A percentile compares a stretch with the other conserved stretches of the same genome.
These are phyloP conservation scores for Trebouxia gelatinosa DNA, from an alignment of 163 green algal genomes.

Conservation along the genomic window DNA sequence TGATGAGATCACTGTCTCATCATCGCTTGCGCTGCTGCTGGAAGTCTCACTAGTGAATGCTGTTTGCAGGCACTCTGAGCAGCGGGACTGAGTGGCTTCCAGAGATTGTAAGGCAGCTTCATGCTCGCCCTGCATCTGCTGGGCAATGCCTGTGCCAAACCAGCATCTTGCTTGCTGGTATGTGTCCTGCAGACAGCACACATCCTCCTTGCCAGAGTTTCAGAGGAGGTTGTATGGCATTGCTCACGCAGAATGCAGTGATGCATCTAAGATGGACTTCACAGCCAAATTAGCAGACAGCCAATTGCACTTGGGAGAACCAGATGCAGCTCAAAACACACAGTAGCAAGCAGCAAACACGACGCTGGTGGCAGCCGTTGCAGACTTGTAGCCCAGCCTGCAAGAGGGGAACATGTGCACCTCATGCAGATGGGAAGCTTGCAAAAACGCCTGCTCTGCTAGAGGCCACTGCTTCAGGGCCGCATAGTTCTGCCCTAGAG, in stretches of 20 bases:
- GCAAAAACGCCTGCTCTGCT: slow-evolving; percentile 36
- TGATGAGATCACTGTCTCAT: not conserved
- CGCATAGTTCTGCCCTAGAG: slow-evolving; percentile 50
- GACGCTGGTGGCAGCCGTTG: too few relatives aligned
- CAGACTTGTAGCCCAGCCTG: too few relatives aligned
- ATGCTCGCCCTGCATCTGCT: slow-evolving; percentile 39
- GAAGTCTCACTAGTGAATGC: too few relatives aligned
- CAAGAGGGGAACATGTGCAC: not conserved
- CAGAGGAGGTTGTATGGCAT: not conserved
- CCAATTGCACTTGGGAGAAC: not conserved
- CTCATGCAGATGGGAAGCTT: slow-evolving; percentile 23
- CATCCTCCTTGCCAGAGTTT: not conserved
- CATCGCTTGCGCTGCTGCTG: not conserved
- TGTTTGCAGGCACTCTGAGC: not conserved
- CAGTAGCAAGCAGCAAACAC: not conserved
- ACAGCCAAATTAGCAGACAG: not conserved
- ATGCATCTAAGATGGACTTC: not conserved
- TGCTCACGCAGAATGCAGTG: not conserved
- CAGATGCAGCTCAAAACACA: not conserved
- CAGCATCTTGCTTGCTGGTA: slow-evolving; percentile 27
- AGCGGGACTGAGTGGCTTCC: not conserved
- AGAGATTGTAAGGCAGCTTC: slow-evolving; percentile 26
- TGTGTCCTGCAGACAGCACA: slow-evolving; percentile 28
- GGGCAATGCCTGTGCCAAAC: slow-evolving; percentile 46
- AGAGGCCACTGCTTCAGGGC: slow-evolving; percentile 31